Conservation (phyloP, 805 yeast genomes). For the Wickerhamomyces sydowiorum region DNA sequence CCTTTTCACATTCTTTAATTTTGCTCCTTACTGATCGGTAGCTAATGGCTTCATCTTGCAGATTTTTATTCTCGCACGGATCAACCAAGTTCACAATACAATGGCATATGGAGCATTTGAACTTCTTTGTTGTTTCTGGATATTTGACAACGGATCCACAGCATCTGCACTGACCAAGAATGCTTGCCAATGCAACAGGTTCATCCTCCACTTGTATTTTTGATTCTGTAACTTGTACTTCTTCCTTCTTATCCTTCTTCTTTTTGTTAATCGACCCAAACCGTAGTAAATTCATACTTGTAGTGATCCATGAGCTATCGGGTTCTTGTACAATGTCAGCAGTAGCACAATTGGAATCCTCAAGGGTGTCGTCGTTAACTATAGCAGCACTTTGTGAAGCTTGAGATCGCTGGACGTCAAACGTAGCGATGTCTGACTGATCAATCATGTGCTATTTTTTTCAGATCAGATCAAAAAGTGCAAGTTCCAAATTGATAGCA, state of each 20-base stretch:
- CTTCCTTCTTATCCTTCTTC: too few species aligned
- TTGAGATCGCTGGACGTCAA: too few species aligned
- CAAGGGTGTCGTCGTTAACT: too few species aligned
- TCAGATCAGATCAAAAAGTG: too few species aligned
- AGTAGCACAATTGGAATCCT: too few species aligned
- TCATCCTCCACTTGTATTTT: background rate
- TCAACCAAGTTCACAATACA: constrained; percentile 34
- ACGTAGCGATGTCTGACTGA: too few species aligned
- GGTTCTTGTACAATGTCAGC: too few species aligned
- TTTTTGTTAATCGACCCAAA: background rate
- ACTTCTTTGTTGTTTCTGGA: constrained; percentile 31
- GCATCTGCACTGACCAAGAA: constrained; percentile 32
- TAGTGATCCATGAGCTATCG: background rate
- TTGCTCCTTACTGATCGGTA: constrained; percentile 1
- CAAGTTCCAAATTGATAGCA: too few species aligned
- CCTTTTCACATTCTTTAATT: constrained; percentile 4
- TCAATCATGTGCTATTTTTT: too few species aligned
- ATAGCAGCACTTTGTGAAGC: too few species aligned
- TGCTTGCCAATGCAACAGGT: background rate
- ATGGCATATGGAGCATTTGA: constrained; percentile 58
- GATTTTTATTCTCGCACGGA: too few species aligned
- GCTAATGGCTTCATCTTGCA: background rate
- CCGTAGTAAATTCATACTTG: background rate
- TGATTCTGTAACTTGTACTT: too few species aligned
- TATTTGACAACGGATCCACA: constrained; percentile 40